These are phyloP conservation scores for Pestalotiopsis sp. DNA, from an alignment of 2,329 filamentous ascomycete species.

Conservation along the genomic window DNA sequence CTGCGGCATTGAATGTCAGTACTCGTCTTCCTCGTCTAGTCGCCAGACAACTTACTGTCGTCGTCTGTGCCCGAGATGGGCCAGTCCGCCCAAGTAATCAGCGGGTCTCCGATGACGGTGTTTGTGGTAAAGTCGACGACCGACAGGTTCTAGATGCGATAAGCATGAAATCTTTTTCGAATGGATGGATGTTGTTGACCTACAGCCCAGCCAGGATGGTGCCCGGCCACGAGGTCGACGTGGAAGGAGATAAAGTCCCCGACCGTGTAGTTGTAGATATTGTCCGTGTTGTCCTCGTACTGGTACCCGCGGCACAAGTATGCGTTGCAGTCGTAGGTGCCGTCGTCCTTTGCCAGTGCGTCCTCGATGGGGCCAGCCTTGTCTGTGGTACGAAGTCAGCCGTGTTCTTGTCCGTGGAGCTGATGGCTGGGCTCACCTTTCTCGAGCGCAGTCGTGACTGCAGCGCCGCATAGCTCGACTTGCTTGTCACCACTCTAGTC, in stretches of 20 bases:
- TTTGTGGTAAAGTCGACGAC: slow-evolving; percentile 48
- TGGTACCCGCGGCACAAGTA: slow-evolving; percentile 33
- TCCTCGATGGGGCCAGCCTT: slow-evolving; percentile 29
- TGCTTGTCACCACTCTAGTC: neutral
- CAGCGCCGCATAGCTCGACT: slow-evolving; percentile 2
- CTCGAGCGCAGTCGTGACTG: slow-evolving; percentile 3
- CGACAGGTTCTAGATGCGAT: slow-evolving; percentile 43
- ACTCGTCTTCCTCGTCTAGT: neutral
- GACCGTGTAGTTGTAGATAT: slow-evolving; percentile 26
- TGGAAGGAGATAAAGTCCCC: slow-evolving; percentile 38
- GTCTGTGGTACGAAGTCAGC: slow-evolving; percentile 15
- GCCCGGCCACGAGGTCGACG: slow-evolving; percentile 40
- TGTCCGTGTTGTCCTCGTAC: slow-evolving; percentile 31
- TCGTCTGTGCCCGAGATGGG: slow-evolving; percentile 23
- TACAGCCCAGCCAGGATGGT: slow-evolving; percentile 33
- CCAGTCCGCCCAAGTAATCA: slow-evolving; percentile 43
- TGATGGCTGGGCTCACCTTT: neutral
- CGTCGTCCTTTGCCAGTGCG: slow-evolving; percentile 23
- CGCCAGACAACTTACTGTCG: slow-evolving; percentile 34
- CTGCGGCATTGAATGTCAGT: slow-evolving; percentile 26
- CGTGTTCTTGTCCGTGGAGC: too few relatives aligned
- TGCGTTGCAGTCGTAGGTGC: slow-evolving; percentile 25
- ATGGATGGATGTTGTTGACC: slow-evolving; percentile 1
- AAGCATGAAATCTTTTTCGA: slow-evolving; percentile 9
- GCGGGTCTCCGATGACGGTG: slow-evolving; percentile 47